phyloP scores from a whole-genome alignment of 768 basidiomycete species.

The Mycena floridula region DNA sequence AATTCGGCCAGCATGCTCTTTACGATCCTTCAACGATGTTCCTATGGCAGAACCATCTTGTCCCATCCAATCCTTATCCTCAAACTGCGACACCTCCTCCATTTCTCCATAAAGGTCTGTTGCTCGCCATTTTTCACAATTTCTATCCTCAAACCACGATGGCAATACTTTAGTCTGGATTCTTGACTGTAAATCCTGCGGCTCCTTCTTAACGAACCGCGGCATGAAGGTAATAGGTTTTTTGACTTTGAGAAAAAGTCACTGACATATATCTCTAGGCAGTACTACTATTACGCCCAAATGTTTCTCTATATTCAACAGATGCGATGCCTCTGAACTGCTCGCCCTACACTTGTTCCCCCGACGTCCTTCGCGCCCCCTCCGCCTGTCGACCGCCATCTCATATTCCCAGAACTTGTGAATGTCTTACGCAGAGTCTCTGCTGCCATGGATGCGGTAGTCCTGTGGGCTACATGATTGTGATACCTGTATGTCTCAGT shows the following conservation, averaged over 20 bases:
- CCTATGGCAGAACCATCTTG: conserved; percentile 27
- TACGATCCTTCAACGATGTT: no score
- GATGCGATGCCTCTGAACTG: conserved; percentile 77
- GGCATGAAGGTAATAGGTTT: conserved; percentile 64
- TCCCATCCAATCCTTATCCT: conserved; percentile 36
- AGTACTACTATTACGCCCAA: conserved; percentile 75
- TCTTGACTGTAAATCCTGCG: conserved; percentile 70
- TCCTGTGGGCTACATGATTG: conserved; percentile 76
- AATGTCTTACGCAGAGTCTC: conserved; percentile 78
- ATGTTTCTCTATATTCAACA: conserved; percentile 77
- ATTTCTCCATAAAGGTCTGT: conserved; percentile 58
- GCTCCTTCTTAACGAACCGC: conserved; percentile 72
- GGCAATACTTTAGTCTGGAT: no score
- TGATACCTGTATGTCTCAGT: conserved; percentile 48
- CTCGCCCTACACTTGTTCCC: conserved; percentile 52
- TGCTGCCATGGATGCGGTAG: conserved; percentile 77
- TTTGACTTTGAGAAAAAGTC: no score
- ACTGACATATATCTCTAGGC: conserved; percentile 41
- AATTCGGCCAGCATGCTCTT: conserved; percentile 16
- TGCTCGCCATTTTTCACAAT: no score
- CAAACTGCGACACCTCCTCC: conserved; percentile 33
- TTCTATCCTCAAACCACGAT: no score
- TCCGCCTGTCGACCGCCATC: conserved; percentile 31
- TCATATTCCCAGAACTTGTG: conserved; percentile 49
- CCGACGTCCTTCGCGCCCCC: conserved; percentile 32